Conservation (phyloP, 805 yeast genomes). For the Wickerhamiella sergipiensis region DNA sequence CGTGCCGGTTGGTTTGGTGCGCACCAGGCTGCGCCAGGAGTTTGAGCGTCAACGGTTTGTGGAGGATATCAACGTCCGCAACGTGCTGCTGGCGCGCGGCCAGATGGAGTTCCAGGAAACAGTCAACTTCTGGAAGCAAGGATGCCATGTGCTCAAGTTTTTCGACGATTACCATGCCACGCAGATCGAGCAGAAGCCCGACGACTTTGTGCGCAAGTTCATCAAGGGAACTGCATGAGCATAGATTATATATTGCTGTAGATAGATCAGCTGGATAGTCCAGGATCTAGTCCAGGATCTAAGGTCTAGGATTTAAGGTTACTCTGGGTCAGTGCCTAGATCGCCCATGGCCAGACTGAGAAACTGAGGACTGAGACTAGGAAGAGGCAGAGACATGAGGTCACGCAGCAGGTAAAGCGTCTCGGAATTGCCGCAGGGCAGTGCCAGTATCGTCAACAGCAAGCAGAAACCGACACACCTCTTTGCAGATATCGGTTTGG, state of each 20-base stretch:
- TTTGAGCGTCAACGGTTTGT: conserved; percentile 76
- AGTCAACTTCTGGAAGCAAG: conserved; percentile 82
- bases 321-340: no score
- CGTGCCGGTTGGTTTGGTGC: conserved; percentile 63
- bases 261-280: no score
- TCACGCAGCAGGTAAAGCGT: not conserved
- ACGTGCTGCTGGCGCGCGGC: conserved; percentile 64
- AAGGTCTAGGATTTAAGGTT: no score
- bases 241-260: not conserved
- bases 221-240: conserved; percentile 20
- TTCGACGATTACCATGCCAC: conserved; percentile 54
- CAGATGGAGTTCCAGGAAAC: conserved; percentile 86
- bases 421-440: conserved; percentile 13
- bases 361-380: no score
- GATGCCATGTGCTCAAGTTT: conserved; percentile 69
- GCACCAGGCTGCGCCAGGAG: conserved; percentile 79
- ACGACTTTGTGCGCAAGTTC: conserved; percentile 60
- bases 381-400: no score
- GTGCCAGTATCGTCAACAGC: conserved; percentile 25
- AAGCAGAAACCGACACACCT: conserved; percentile 27
- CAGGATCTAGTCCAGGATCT: no score
- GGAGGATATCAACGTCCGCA: conserved; percentile 47
- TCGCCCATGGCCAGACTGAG: no score
- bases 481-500: conserved; percentile 26
- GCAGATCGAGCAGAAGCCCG: conserved; percentile 36